Evolutionary conservation across 495 filamentous ascomycete genomes (phyloP), one percentile per base, ranked within the genome.

Genomic region (Annulohypoxylon nitens): DNA sequence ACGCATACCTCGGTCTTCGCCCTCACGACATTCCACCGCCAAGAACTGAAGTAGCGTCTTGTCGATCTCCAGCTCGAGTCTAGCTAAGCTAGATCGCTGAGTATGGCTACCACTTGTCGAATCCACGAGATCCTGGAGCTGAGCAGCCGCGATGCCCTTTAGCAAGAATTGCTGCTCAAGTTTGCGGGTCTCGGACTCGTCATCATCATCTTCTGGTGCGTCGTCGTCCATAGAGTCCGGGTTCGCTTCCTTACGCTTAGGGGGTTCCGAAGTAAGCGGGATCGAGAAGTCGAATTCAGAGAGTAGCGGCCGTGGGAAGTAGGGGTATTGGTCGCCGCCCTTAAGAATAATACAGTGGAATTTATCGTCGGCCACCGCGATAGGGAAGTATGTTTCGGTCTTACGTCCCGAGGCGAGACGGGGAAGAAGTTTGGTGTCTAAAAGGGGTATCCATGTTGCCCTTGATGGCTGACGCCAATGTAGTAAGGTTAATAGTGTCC

Each of bases 331-430:
- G 75, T 99, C 97, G 11, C 91, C 92, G 63, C 96, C 96, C 78
- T 99, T 98, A 73, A 99, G 91, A 73, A 99, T 98, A 81, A 98
- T 97, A 81, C 97, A 98, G 83, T 98, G 95, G 81, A 99, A 99
- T 76, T 93, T 97, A 71, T 91, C 87, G 71, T 95, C 89, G 14
- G 94, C 94, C 2, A 98, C 95, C 9, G 95, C 96, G 36, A 99
- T 93, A 0, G 96, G 97, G 90, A 94, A 99, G 81, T 99, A 99
- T 0, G 86, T 88, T 79, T 99, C 96, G 70, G 92, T 89, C 77
- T 97, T 97, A 51, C 89, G 88, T 39, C 97, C 96, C 6, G 88
- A 88, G 2, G 91, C 90, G 4, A 97, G 85, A 58, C 96, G 93
- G 4, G 93, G 90, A 20, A 99, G 85, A 6, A 89, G 89, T 68